Percentiles rank a stretch among this genome's conserved stretches.
Evolutionary conservation across 306 rosid species (phyloP).

Genomic region (Lathyrus aphaca): DNA sequence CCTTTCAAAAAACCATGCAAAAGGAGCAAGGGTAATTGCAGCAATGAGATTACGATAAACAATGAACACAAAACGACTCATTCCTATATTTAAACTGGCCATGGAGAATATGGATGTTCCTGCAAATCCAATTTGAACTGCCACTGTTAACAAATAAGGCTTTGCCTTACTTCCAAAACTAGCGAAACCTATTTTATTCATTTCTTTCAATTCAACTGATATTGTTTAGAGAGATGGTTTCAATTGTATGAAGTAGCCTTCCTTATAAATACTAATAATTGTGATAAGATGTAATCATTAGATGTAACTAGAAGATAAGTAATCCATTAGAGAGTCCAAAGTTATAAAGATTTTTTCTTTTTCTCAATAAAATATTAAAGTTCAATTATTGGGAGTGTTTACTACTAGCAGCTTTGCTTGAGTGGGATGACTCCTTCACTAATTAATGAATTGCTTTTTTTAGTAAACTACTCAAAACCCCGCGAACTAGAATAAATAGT

Average conservation of each 20-base stretch:
- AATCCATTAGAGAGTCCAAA: not conserved
- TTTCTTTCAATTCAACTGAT: slow-evolving; percentile 7
- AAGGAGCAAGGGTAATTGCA: slow-evolving; percentile 62
- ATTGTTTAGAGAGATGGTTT: too few species aligned
- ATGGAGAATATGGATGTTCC: slow-evolving; percentile 58
- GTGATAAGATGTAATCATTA: slow-evolving; percentile 37
- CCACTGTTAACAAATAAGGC: slow-evolving; percentile 62
- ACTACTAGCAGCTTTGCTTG: slow-evolving; percentile 22
- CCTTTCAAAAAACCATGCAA: slow-evolving; percentile 71
- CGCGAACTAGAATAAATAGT: too few species aligned
- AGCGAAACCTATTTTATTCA: slow-evolving; percentile 14
- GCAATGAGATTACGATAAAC: slow-evolving; percentile 70
- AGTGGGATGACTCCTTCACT: slow-evolving; percentile 14
- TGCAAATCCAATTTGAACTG: slow-evolving; percentile 64
- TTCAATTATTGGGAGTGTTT: slow-evolving; percentile 33
- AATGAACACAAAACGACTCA: slow-evolving; percentile 65
- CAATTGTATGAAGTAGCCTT: slow-evolving; percentile 20
- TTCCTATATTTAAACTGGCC: slow-evolving; percentile 61
- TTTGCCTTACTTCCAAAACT: slow-evolving; percentile 44
- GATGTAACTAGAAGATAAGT: slow-evolving; percentile 26
- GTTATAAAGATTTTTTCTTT: slow-evolving; percentile 34
- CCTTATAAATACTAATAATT: slow-evolving; percentile 38
- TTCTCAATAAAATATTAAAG: too few species aligned
- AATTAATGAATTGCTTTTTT: slow-evolving; percentile 31
- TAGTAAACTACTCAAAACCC: too few species aligned